These are phyloP conservation scores for Xylariaceae sp. DNA, from an alignment of 2,329 filamentous ascomycete genomes.

Conservation along the genomic window DNA sequence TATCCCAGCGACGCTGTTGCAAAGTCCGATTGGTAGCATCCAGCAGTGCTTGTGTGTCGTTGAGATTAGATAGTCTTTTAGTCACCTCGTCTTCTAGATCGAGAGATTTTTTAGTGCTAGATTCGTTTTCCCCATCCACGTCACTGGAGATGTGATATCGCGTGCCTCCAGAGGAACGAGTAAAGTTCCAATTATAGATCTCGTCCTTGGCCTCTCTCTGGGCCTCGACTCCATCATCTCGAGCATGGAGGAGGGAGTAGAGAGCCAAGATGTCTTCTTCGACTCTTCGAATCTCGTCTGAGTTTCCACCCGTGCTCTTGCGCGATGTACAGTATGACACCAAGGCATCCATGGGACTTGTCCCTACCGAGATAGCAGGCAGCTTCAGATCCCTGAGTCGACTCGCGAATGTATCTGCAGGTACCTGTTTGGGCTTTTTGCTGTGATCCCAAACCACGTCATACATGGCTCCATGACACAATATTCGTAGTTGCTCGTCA, in stretches of 20 bases:
- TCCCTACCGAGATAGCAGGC: conserved; percentile 34
- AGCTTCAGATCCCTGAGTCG: conserved; percentile 18
- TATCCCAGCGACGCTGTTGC: too few relatives aligned
- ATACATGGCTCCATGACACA: conserved; percentile 40
- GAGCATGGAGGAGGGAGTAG: conserved; percentile 26
- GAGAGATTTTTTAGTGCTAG: not conserved
- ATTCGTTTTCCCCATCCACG: conserved; percentile 12
- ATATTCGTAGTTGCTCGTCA: conserved; percentile 15
- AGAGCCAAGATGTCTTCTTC: conserved; percentile 30
- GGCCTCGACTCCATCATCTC: conserved; percentile 33
- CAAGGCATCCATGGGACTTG: conserved; percentile 39
- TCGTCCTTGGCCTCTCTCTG: conserved; percentile 31
- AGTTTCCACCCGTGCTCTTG: conserved; percentile 5
- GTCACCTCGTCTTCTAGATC: too few relatives aligned
- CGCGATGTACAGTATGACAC: conserved; percentile 33
- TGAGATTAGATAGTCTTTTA: too few relatives aligned
- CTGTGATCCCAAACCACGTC: conserved; percentile 34
- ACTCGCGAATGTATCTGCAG: conserved; percentile 29
- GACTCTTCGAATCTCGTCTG: conserved; percentile 17
- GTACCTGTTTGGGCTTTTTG: conserved; percentile 28
- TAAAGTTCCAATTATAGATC: conserved; percentile 32
- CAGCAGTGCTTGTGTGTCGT: too few relatives aligned
- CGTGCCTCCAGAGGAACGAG: conserved; percentile 24
- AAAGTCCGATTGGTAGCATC: too few relatives aligned
- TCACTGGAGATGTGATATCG: conserved; percentile 22